Percentiles rank a stretch among this genome's conserved stretches.
Conservation (phyloP, 768 basidiomycete genomes). For the Tylopilus cervinicoccineus region DNA sequence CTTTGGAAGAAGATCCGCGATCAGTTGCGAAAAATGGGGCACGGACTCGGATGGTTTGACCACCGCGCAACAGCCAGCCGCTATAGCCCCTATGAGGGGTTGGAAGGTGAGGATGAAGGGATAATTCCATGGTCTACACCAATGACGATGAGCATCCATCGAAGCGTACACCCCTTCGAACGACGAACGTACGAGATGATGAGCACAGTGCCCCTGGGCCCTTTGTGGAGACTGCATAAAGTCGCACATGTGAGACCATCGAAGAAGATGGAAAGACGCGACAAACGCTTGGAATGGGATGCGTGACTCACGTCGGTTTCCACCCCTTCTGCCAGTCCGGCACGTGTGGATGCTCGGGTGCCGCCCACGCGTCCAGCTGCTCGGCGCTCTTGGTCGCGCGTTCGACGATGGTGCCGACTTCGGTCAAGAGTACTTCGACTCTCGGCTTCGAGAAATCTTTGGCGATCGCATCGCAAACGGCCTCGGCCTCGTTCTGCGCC, state of each 20-base stretch:
- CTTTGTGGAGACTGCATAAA: constrained; percentile 38
- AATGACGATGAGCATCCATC: neutral
- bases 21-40: constrained; percentile 44
- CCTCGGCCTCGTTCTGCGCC: constrained; percentile 57
- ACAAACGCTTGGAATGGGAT: too few species aligned
- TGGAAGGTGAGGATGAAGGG: constrained; percentile 52
- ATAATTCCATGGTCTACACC: constrained; percentile 61
- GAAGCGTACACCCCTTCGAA: neutral
- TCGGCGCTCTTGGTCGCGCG: constrained; percentile 41
- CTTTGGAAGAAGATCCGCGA: constrained; percentile 53
- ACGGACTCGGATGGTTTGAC: constrained; percentile 63
- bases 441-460: constrained; percentile 50
- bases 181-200: constrained; percentile 50
- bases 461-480: constrained; percentile 40
- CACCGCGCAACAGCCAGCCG: constrained; percentile 66
- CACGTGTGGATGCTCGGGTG: constrained; percentile 38
- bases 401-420: constrained; percentile 43
- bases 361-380: constrained; percentile 57
- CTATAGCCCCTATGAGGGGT: constrained; percentile 66
- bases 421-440: constrained; percentile 33
- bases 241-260: neutral
- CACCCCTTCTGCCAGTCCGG: constrained; percentile 42
- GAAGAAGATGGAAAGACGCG: neutral
- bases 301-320: constrained; percentile 39
- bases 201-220: constrained; percentile 58